These are phyloP conservation scores for Neltuma alba DNA, from an alignment of 306 rosid species.

Conservation along the genomic window DNA sequence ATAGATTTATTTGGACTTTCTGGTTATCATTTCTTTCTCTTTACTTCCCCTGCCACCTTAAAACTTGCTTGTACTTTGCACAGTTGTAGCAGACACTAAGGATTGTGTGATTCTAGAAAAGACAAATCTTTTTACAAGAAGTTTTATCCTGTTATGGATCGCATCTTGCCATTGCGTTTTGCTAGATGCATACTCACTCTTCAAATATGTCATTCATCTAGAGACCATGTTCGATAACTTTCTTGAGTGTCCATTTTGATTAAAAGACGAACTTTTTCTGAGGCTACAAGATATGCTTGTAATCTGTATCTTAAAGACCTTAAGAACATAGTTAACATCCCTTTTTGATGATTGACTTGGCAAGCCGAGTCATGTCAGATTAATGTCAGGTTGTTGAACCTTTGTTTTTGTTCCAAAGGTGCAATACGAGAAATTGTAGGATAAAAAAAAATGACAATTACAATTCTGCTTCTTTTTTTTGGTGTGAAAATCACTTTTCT, in stretches of 20 bases:
- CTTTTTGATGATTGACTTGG: background rate
- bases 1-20: background rate
- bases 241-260: background rate
- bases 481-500: conserved; percentile 58
- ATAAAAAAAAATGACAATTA: background rate
- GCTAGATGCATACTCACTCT: no score
- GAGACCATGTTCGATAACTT: background rate
- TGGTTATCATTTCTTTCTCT: background rate
- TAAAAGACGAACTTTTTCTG: background rate
- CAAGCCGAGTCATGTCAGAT: background rate
- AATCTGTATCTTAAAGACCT: background rate
- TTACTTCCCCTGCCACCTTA: background rate
- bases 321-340: background rate
- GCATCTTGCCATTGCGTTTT: no score
- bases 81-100: background rate
- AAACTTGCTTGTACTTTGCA: conserved; percentile 2
- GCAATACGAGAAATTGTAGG: background rate
- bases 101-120: background rate
- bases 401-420: background rate
- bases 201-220: background rate
- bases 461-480: background rate
- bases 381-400: background rate
- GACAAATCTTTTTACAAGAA: no score
- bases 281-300: background rate
- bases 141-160: no score